Conservation (phyloP, 2,329 filamentous ascomycete genomes). For the Stromatinia cepivora region DNA sequence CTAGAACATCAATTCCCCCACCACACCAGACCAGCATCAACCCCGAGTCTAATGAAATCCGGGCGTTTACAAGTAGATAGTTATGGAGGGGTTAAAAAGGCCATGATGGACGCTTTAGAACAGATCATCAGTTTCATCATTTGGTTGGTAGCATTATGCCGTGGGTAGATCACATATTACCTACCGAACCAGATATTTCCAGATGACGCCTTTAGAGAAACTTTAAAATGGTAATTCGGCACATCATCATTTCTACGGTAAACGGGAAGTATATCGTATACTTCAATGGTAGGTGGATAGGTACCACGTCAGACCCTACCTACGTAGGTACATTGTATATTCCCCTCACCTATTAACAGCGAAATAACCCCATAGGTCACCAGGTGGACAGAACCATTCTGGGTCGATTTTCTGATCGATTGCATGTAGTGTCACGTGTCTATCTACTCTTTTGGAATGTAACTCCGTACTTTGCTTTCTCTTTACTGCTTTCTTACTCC, state of each 20-base stretch:
- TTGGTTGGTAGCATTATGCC: not conserved
- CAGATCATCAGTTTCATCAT: conserved; percentile 15
- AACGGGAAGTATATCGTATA: not conserved
- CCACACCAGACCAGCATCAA: conserved; percentile 15
- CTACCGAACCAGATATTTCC: not conserved
- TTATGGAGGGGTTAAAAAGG: conserved; percentile 12
- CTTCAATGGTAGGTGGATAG: conserved; percentile 1
- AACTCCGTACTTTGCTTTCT: not conserved
- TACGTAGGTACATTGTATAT: not conserved
- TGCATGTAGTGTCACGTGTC: not conserved
- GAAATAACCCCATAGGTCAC: not conserved
- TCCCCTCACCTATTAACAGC: not conserved
- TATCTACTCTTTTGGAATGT: not conserved
- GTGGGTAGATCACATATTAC: not conserved
- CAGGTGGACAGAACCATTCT: not conserved
- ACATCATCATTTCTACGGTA: not conserved
- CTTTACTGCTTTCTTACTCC: not conserved
- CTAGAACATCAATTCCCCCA: conserved; percentile 13
- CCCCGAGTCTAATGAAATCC: conserved; percentile 7
- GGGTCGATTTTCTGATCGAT: not conserved
- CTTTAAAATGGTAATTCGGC: not conserved
- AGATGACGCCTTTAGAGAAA: conserved; percentile 10
- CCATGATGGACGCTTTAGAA: not conserved
- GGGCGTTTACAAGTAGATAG: conserved; percentile 4
- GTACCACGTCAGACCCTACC: conserved; percentile 9